These are phyloP conservation scores for Rhodotorula sp. DNA, from an alignment of 1,284 basidiomycete species.

Conservation along the genomic window DNA sequence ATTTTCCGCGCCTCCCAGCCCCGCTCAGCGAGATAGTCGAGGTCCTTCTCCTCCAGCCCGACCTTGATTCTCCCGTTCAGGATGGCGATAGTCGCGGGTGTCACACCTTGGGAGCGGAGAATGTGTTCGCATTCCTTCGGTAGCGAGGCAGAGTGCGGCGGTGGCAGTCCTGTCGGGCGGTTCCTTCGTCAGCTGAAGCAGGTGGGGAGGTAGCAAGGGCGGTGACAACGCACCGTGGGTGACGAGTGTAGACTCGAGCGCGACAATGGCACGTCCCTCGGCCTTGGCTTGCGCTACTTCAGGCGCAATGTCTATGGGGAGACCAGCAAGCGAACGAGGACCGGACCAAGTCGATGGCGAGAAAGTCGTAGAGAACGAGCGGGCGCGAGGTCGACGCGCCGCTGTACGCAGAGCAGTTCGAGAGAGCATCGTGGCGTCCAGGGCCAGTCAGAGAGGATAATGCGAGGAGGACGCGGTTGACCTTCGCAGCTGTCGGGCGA, in stretches of 20 bases:
- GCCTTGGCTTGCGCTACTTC: conserved; percentile 30
- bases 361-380: no score
- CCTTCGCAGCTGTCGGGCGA: no score
- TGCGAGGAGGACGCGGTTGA: no score
- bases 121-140: conserved; percentile 58
- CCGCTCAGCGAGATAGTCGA: conserved; percentile 67
- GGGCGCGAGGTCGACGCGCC: no score
- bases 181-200: not conserved
- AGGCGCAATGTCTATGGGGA: conserved; percentile 31
- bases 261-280: conserved; percentile 30
- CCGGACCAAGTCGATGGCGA: no score
- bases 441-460: no score
- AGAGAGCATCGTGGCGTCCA: no score
- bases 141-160: conserved; percentile 32
- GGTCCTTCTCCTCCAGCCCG: conserved; percentile 66
- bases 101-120: conserved; percentile 70
- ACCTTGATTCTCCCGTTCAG: conserved; percentile 80
- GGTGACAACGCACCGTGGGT: conserved; percentile 34
- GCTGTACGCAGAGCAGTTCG: no score
- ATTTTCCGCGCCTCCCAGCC: conserved; percentile 21
- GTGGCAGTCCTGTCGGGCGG: conserved; percentile 32
- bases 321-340: conserved; percentile 8
- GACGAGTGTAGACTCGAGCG: conserved; percentile 36
- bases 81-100: conserved; percentile 89
- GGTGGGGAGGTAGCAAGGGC: no score